Conservation (phyloP, 768 basidiomycete species). For the Tephrocybe sp. region DNA sequence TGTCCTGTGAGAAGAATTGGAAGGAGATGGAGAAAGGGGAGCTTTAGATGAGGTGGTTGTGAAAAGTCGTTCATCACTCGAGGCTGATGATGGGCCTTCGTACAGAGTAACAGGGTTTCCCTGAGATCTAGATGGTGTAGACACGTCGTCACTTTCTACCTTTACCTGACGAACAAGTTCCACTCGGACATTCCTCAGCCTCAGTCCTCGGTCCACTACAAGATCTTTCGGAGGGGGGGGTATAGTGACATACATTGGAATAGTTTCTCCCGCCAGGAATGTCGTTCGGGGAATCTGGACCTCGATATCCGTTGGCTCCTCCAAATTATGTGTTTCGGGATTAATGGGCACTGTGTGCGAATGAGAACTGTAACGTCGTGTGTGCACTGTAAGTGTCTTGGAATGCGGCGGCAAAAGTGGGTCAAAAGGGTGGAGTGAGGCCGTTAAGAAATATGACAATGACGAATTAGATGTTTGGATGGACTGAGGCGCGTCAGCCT, state of each 20-base stretch:
- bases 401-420: slow-evolving; percentile 37
- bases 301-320: slow-evolving; percentile 66
- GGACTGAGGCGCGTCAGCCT: slow-evolving; percentile 80
- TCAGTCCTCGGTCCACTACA: slow-evolving; percentile 66
- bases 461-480: slow-evolving; percentile 75
- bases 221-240: slow-evolving; percentile 71
- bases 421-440: slow-evolving; percentile 57
- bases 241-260: slow-evolving; percentile 79
- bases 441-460: slow-evolving; percentile 69
- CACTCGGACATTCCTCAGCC: slow-evolving; percentile 77
- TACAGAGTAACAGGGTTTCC: slow-evolving; percentile 12
- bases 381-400: slow-evolving; percentile 67
- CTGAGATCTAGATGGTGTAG: slow-evolving; percentile 18
- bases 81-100: slow-evolving; percentile 32
- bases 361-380: slow-evolving; percentile 73
- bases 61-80: slow-evolving; percentile 25
- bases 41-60: slow-evolving; percentile 39
- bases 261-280: slow-evolving; percentile 69
- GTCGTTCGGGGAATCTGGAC: slow-evolving; percentile 72
- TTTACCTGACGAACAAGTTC: slow-evolving; percentile 74
- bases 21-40: slow-evolving; percentile 31
- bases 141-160: slow-evolving; percentile 45
- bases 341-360: slow-evolving; percentile 51
- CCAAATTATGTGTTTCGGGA: slow-evolving; percentile 57
- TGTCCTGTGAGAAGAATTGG: slow-evolving; percentile 27